Conservation (phyloP, 768 basidiomycete genomes). For the Kondoa subrosea region DNA sequence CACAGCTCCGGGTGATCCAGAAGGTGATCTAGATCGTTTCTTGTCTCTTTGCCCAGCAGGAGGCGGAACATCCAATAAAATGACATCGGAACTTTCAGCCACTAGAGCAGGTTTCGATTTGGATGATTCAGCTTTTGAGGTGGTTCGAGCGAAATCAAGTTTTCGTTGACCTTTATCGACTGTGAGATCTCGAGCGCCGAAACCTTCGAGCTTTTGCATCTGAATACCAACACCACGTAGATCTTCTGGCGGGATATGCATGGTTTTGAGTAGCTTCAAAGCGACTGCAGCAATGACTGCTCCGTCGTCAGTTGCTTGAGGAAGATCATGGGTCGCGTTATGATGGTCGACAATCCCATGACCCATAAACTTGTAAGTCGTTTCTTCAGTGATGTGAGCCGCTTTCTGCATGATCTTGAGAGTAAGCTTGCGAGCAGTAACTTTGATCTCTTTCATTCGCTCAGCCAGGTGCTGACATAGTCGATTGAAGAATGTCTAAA, state of each 20-base stretch:
- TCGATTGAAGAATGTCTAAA: not conserved
- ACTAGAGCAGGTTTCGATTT: not conserved
- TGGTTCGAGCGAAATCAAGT: constrained; percentile 4
- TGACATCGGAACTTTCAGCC: not conserved
- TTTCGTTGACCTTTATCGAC: constrained; percentile 8
- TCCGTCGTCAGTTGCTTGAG: constrained; percentile 46
- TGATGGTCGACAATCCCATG: constrained; percentile 71
- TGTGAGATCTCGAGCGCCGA: not conserved
- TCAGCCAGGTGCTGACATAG: constrained; percentile 30
- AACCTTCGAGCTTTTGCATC: constrained; percentile 64
- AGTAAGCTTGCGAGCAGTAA: constrained; percentile 58
- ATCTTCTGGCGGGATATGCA: constrained; percentile 65
- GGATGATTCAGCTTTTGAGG: not conserved
- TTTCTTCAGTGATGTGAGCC: constrained; percentile 67
- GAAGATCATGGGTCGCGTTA: constrained; percentile 52
- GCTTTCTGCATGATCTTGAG: constrained; percentile 79
- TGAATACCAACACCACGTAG: constrained; percentile 85
- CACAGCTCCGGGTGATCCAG: not conserved
- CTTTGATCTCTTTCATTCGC: constrained; percentile 23
- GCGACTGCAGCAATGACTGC: constrained; percentile 57
- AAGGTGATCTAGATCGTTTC: not conserved
- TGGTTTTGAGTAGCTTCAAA: constrained; percentile 53
- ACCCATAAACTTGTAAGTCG: constrained; percentile 72
- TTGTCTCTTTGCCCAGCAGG: not conserved
- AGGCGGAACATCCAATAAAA: not conserved